A percentile compares a stretch with the other conserved stretches of the same genome.
Evolutionary conservation across 2,329 filamentous ascomycete genomes (phyloP).

Genomic region (Hansfordia pulvinata): DNA sequence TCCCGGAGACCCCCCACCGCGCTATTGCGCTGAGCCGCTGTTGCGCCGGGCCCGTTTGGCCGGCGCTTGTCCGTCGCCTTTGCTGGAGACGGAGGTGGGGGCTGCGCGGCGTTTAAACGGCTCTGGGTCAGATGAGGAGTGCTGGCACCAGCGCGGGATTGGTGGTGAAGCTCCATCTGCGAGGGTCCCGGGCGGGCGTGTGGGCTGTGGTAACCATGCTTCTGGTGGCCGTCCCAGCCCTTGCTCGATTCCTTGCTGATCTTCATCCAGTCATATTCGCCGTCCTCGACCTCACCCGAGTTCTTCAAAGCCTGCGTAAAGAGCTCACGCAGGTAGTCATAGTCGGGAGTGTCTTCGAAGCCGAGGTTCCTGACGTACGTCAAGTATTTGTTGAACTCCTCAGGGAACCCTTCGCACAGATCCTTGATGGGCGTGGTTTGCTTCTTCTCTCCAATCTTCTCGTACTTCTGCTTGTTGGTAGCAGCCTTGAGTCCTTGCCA

Average conservation of each 20-base stretch:
- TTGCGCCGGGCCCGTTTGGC: slow-evolving; percentile 64
- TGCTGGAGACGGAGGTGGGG: slow-evolving; percentile 74
- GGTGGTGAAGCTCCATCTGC: slow-evolving; percentile 70
- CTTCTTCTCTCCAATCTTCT: slow-evolving; percentile 99
- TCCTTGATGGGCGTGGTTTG: slow-evolving; percentile 96
- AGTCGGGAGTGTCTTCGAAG: slow-evolving; percentile 96
- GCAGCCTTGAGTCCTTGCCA: slow-evolving; percentile 64
- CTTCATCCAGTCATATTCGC: slow-evolving; percentile 99
- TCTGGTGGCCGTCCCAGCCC: slow-evolving; percentile 68
- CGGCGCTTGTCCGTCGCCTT: slow-evolving; percentile 71
- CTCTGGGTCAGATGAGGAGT: slow-evolving; percentile 60
- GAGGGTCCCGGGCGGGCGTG: slow-evolving; percentile 70
- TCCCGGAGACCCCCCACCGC: slow-evolving; percentile 61
- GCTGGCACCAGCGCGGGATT: slow-evolving; percentile 52
- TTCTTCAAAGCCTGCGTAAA: slow-evolving; percentile 95
- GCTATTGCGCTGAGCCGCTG: slow-evolving; percentile 64
- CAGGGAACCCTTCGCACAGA: slow-evolving; percentile 87
- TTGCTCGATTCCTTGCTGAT: slow-evolving; percentile 72
- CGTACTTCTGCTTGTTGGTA: slow-evolving; percentile 92
- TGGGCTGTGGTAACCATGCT: slow-evolving; percentile 57
- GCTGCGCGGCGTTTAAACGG: slow-evolving; percentile 90
- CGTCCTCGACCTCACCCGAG: slow-evolving; percentile 87
- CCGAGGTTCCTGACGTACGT: slow-evolving; percentile 95
- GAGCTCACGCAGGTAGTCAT: slow-evolving; percentile 91
- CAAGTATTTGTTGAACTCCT: slow-evolving; percentile 96